A percentile compares a stretch with the other conserved stretches of the same genome.
These are phyloP conservation scores for Lojkania enalia DNA, from an alignment of 2,329 filamentous ascomycete genomes.

Conservation along the genomic window DNA sequence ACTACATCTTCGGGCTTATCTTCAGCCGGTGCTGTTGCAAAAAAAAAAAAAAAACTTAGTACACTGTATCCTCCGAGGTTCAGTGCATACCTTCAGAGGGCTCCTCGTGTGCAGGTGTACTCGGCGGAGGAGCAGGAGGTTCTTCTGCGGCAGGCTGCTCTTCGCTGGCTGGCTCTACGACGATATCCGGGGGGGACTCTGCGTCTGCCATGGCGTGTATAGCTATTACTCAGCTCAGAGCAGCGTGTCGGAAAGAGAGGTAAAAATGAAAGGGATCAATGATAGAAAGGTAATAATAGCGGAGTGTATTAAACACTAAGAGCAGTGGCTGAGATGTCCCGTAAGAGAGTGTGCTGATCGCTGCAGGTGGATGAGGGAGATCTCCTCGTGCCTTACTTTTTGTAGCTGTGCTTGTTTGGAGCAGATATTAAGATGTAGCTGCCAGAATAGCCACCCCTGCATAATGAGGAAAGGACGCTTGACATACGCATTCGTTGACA, in stretches of 20 bases:
- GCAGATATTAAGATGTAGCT: too few species aligned
- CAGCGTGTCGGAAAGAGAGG: conserved; percentile 13
- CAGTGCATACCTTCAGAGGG: background rate
- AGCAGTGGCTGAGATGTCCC: background rate
- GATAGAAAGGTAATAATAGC: conserved; percentile 2
- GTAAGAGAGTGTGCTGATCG: background rate
- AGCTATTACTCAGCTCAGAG: conserved; percentile 12
- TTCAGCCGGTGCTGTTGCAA: conserved; percentile 4
- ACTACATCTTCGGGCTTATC: conserved; percentile 10
- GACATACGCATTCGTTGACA: too few species aligned
- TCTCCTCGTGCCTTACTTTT: background rate
- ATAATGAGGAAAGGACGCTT: too few species aligned
- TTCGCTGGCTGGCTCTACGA: conserved; percentile 11
- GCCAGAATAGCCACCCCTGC: background rate
- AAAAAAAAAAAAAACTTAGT: too few species aligned
- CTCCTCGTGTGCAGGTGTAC: conserved; percentile 18
- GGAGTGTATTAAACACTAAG: background rate
- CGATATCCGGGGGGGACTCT: conserved; percentile 8
- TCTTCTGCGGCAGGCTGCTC: conserved; percentile 7
- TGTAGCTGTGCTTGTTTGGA: too few species aligned
- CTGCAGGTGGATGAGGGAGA: background rate
- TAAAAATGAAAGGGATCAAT: conserved; percentile 10
- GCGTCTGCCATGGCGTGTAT: conserved; percentile 14
- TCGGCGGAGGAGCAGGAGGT: conserved; percentile 19
- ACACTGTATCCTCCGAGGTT: background rate